Base-by-base conservation (phyloP, 2,329 filamentous ascomycete species). In the Sordariomycetes sp. region DNA sequence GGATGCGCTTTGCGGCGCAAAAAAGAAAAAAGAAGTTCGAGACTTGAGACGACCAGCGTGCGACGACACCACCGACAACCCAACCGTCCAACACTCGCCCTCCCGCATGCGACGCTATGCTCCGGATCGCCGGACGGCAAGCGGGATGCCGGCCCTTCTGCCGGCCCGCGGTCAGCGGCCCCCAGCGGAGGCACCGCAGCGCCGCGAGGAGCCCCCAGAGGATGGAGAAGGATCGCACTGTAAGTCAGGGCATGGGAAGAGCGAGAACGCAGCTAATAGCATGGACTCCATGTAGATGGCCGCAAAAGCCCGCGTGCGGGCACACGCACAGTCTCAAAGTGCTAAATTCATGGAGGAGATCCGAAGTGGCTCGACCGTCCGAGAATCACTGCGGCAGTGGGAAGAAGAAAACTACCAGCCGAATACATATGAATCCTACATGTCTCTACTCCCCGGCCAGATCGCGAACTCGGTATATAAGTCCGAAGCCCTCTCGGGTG, bases 401-500 rank as follows among this genome's bases (percentile, higher is more conserved):
- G 58, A 54, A 18, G 24, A 6, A 7, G 54, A 59, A 16, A 59
- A 61, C 46, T 53, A 56, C 3, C 46, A 58, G 24, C 34, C 58
- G 35, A 22, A 53, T 22, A 3, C 20, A 3, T 52, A 59, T 4
- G 25, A 54, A 25, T 53, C 50, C 34, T 51, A 53, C 18, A 57
- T 59, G 22, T 57, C 60, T 5, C 37, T 60, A 28, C 32, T 51
- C 28, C 55, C 43, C 28, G 57, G 58, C 32, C 55, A 61, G 16
- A 24, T 60, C 22, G 53, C 58, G 12, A 57, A 57, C 34, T 7
- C 18, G 34, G 43, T 57, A 11, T 57, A 40, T 32, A 57, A 53
- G 34, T 57, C 55, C 5, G 46, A 57, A 25, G 28, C 55, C n/a
- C 55, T 57, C n/a, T 46, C 37, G 18, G 25, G 46, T 1, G 48